Evolutionary conservation across 345 rosid genomes (phyloP).

Genomic region (Tarenaya hassleriana): DNA sequence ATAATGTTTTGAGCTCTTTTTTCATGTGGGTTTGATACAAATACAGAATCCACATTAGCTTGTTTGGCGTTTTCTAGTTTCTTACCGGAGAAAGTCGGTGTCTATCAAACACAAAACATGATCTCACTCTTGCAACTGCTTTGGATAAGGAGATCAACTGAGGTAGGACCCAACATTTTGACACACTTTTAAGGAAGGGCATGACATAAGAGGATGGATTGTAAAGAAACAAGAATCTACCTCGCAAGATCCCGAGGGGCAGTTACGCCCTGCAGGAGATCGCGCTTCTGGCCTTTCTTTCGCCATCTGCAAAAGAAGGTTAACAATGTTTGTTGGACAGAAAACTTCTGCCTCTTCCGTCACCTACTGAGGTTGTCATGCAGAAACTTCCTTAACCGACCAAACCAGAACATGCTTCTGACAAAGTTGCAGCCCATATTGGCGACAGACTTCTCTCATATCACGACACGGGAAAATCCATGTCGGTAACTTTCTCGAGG

Average conservation of each 20-base stretch:
- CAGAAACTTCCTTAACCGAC: slow-evolving; percentile 4
- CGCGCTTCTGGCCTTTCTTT: slow-evolving; percentile 3
- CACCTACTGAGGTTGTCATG: slow-evolving; percentile 21
- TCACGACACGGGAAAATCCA: too few relatives aligned
- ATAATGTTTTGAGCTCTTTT: too few relatives aligned
- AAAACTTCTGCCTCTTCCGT: slow-evolving; percentile 13
- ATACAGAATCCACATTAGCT: slow-evolving; percentile 5
- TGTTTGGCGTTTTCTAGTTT: not conserved
- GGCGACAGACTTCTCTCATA: too few relatives aligned
- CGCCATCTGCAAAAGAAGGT: slow-evolving; percentile 19
- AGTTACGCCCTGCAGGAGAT: slow-evolving; percentile 12
- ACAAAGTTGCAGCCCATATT: too few relatives aligned
- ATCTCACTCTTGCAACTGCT: slow-evolving; percentile 24
- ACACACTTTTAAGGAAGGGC: not conserved
- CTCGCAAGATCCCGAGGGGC: not conserved
- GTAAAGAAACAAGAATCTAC: slow-evolving; percentile 1
- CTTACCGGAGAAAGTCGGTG: not conserved
- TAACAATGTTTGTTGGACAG: slow-evolving; percentile 16
- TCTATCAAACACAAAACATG: slow-evolving; percentile 18
- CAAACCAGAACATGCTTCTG: slow-evolving; percentile 10
- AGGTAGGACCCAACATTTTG: slow-evolving; percentile 6
- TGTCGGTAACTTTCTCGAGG: too few relatives aligned
- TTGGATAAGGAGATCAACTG: slow-evolving; percentile 21
- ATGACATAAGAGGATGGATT: not conserved
- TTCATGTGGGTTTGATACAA: not conserved